Percentiles rank a stretch among this genome's conserved stretches.
Conservation (phyloP, 164 flowering plant species). For the Magnolia sinica region DNA sequence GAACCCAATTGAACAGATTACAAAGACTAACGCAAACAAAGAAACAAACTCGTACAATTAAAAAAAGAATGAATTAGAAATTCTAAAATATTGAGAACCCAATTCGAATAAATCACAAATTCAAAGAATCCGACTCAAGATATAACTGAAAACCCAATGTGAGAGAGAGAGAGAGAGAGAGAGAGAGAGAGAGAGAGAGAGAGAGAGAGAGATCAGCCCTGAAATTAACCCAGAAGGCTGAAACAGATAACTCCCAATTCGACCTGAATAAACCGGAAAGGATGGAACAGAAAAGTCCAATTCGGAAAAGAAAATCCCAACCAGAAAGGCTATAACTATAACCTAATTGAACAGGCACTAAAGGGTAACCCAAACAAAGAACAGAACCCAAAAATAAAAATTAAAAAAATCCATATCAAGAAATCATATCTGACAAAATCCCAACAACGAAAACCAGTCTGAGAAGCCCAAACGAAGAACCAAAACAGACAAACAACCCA, state of each 20-base stretch:
- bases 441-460: neutral
- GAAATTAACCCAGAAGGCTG: no score
- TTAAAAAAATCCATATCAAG: neutral
- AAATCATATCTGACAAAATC: neutral
- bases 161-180: neutral
- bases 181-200: constrained; percentile 1
- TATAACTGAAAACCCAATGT: no score
- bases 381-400: neutral
- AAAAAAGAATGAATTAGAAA: neutral
- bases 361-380: neutral
- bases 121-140: no score
- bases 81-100: neutral
- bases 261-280: no score
- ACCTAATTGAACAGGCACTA: no score
- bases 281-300: no score
- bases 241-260: no score
- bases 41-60: neutral
- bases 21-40: neutral
- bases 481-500: neutral
- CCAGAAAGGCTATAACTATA: no score
- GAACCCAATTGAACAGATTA: no score
- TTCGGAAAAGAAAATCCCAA: no score
- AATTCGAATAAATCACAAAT: neutral
- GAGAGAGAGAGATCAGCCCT: neutral
- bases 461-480: neutral